Evolutionary conservation across 1,139 yeast genomes (phyloP), one percentile per base, ranked within the genome.

Genomic region (Wickerhamomyces sp.): DNA sequence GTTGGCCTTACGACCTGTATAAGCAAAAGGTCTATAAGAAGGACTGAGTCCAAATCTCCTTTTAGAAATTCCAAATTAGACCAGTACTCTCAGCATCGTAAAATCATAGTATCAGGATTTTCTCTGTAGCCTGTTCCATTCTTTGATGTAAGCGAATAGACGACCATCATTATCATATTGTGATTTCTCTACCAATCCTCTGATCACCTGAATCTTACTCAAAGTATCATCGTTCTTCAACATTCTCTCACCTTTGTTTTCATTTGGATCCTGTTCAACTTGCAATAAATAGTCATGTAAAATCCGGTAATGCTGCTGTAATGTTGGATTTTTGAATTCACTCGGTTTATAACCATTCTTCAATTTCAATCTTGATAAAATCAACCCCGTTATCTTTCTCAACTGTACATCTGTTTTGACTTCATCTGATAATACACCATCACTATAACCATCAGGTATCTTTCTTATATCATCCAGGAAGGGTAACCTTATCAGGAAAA

Each of bases 211-310:
- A 11, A 66, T 43, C 46, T 57, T 61, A 14, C 45, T 45, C 39
- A 67, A 44, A 0, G 71, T 64, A 45, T 68, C 71, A 50, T 68
- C 73, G 14, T 54, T 39, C 6, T 45, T 39, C 13, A 65, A 18
- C 32, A 49, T 18, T 10, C 41, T 36, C 23, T 44, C 38, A 10
- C 34, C 40, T 27, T 43, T 43, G 10, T 47, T 54, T 27, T 59
- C 72, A 2, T 60, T 67, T 4, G 63, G 65, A 2, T 68, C 65
- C 14, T 73, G 64, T 48, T 78, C 85, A 14, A 76, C 75, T 53
- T 85, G 91, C 41, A 90, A 65, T 15, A 88, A 72, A 49, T 80
- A 78, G 46, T 86, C 84, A 56, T 83, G 82, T 27, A 89, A 63
- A 0, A 81, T 68, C 49, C 77, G 75, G 62, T 80, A 84, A 57